Percentiles rank a stretch among this genome's conserved stretches.
These are phyloP conservation scores for Debaryomyces maramus DNA, from an alignment of 805 yeast species.

Conservation along the genomic window DNA sequence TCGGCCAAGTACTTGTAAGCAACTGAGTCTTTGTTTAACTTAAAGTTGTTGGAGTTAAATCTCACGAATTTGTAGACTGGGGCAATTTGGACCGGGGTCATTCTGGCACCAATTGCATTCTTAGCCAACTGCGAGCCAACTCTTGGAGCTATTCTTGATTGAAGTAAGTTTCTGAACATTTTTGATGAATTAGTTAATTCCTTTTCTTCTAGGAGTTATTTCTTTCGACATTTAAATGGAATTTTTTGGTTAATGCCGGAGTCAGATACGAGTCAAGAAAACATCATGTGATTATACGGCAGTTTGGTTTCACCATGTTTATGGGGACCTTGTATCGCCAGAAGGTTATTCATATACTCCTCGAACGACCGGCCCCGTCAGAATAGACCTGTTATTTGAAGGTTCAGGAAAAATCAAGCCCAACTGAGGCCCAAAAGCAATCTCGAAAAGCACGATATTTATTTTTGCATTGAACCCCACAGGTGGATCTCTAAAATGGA, in stretches of 20 bases:
- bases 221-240: neutral
- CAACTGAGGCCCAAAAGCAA: too few species aligned
- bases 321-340: too few species aligned
- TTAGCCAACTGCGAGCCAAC: conserved; percentile 1
- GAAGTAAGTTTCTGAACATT: conserved; percentile 1
- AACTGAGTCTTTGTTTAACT: conserved; percentile 37
- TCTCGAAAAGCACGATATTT: too few species aligned
- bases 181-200: conserved; percentile 2
- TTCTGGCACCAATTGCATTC: conserved; percentile 2
- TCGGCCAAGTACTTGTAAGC: conserved; percentile 38
- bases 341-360: too few species aligned
- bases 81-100: neutral
- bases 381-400: too few species aligned
- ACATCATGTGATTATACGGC: too few species aligned
- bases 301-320: too few species aligned
- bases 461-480: too few species aligned
- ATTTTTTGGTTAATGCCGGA: neutral
- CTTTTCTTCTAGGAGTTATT: too few species aligned
- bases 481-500: too few species aligned
- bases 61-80: conserved; percentile 2
- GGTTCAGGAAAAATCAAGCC: too few species aligned
- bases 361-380: too few species aligned
- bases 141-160: neutral
- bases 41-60: conserved; percentile 33
- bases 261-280: neutral